phyloP scores from a whole-genome alignment of 2,329 filamentous ascomycete genomes.

The Colletotrichum phormii region DNA sequence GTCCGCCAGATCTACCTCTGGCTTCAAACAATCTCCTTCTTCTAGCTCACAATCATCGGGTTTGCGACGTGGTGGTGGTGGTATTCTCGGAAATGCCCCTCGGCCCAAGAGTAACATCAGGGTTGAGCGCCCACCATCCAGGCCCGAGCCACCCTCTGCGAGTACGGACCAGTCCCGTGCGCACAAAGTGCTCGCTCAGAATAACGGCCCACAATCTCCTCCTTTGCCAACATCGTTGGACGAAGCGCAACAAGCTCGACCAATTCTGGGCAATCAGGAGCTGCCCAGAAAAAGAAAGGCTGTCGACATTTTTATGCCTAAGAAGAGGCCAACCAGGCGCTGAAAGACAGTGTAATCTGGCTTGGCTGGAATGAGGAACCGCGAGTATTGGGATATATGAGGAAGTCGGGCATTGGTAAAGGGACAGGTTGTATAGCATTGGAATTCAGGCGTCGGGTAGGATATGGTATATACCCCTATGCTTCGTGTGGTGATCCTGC shows the following conservation, averaged over 20 bases:
- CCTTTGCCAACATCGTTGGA: conserved; percentile 36
- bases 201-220: conserved; percentile 34
- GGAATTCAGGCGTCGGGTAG: conserved; percentile 15
- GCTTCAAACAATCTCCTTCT: background rate
- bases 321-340: conserved; percentile 49
- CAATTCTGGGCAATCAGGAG: conserved; percentile 16
- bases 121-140: conserved; percentile 22
- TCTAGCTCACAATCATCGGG: conserved; percentile 7
- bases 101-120: conserved; percentile 30
- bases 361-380: background rate
- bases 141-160: background rate
- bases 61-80: conserved; percentile 22
- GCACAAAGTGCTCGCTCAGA: conserved; percentile 12
- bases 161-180: background rate
- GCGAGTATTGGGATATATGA: background rate
- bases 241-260: conserved; percentile 24
- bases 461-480: conserved; percentile 16
- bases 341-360: background rate
- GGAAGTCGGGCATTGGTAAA: conserved; percentile 4
- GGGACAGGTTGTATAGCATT: background rate
- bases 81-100: conserved; percentile 28
- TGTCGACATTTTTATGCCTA: conserved; percentile 63
- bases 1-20: background rate
- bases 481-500: conserved; percentile 16
- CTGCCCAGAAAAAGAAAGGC: conserved; percentile 55